These are phyloP conservation scores for Kwoniella sp. DNA, from an alignment of 768 basidiomycete species.

Conservation along the genomic window DNA sequence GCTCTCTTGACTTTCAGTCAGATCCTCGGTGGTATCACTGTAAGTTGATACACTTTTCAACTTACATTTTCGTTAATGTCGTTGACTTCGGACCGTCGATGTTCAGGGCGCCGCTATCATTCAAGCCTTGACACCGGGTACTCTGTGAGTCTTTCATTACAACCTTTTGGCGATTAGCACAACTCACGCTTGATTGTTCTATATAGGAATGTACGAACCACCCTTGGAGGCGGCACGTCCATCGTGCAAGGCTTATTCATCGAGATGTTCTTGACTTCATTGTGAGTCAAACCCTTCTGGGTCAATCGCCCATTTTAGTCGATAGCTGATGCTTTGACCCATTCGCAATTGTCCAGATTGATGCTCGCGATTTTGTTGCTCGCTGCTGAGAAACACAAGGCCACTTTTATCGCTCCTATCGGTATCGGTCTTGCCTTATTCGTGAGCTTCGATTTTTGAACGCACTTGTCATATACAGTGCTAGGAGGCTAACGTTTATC, in stretches of 20 bases:
- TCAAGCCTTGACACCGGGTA: conserved; percentile 52
- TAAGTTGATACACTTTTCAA: too few relatives aligned
- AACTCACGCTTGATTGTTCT: conserved; percentile 4
- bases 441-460: neutral
- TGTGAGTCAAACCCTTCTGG: conserved; percentile 24
- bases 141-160: conserved; percentile 27
- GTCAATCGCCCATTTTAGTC: neutral
- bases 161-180: neutral
- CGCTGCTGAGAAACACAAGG: conserved; percentile 57
- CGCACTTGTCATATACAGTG: neutral
- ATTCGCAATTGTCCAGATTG: conserved; percentile 17
- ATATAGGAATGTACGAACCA: conserved; percentile 41
- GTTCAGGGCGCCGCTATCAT: conserved; percentile 51
- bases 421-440: conserved; percentile 57
- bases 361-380: conserved; percentile 49
- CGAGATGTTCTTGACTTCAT: conserved; percentile 57
- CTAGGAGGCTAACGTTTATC: neutral
- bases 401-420: conserved; percentile 58
- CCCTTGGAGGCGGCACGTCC: conserved; percentile 47
- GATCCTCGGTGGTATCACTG: conserved; percentile 55
- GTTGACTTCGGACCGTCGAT: too few relatives aligned
- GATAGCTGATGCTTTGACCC: neutral
- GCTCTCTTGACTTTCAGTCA: conserved; percentile 54
- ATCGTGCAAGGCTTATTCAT: conserved; percentile 56
- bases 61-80: too few relatives aligned